These are phyloP conservation scores for Podila minutissima DNA, from an alignment of 192 early-diverging fungal genomes.

Conservation along the genomic window DNA sequence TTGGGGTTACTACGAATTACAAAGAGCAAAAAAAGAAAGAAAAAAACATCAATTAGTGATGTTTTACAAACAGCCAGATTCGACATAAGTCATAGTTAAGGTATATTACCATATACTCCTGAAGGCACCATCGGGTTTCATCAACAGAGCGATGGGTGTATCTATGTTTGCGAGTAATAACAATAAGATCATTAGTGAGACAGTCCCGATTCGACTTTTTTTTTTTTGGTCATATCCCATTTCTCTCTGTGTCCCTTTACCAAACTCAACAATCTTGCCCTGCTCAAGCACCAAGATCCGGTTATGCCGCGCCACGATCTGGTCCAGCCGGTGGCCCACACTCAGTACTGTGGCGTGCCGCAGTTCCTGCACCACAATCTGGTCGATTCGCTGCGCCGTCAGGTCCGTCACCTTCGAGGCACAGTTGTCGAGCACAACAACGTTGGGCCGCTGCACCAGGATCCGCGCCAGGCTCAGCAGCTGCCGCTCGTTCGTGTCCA, in stretches of 20 bases:
- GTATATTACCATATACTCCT: slow-evolving; percentile 23
- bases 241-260: slow-evolving; percentile 49
- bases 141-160: slow-evolving; percentile 33
- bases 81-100: neutral
- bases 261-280: slow-evolving; percentile 77
- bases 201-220: neutral
- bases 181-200: neutral
- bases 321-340: slow-evolving; percentile 81
- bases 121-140: slow-evolving; percentile 28
- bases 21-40: neutral
- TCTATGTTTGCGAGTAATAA: slow-evolving; percentile 11
- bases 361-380: slow-evolving; percentile 65
- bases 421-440: slow-evolving; percentile 86
- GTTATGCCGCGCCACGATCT: slow-evolving; percentile 66
- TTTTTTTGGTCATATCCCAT: too few species aligned
- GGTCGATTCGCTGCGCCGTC: slow-evolving; percentile 74
- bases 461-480: slow-evolving; percentile 71
- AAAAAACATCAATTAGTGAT: neutral
- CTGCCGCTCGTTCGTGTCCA: slow-evolving; percentile 71
- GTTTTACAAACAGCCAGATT: neutral
- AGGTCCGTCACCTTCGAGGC: slow-evolving; percentile 68
- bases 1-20: neutral
- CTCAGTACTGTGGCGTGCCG: slow-evolving; percentile 65
- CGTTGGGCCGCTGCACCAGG: slow-evolving; percentile 71
- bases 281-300: slow-evolving; percentile 82